Conservation (phyloP, 2,329 filamentous ascomycete species). For the Colletotrichum cereale region DNA sequence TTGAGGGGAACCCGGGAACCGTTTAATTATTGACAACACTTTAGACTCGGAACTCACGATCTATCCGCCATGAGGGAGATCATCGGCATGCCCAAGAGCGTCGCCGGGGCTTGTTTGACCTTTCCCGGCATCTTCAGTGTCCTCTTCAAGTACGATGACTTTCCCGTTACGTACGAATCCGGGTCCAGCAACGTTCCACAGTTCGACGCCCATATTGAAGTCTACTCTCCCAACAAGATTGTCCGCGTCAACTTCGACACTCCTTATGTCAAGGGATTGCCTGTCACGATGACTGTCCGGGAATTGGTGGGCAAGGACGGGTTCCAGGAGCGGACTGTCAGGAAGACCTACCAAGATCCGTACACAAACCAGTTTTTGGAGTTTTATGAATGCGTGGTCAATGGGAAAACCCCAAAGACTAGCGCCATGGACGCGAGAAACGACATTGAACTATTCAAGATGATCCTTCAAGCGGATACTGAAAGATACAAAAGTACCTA, state of each 20-base stretch:
- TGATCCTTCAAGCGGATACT: slow-evolving; percentile 43
- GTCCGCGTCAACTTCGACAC: slow-evolving; percentile 68
- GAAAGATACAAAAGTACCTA: slow-evolving; percentile 10
- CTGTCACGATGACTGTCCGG: slow-evolving; percentile 60
- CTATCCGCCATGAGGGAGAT: slow-evolving; percentile 64
- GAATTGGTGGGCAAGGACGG: slow-evolving; percentile 55
- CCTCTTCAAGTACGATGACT: slow-evolving; percentile 59
- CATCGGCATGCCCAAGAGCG: slow-evolving; percentile 57
- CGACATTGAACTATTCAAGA: slow-evolving; percentile 49
- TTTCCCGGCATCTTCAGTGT: slow-evolving; percentile 51
- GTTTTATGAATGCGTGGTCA: slow-evolving; percentile 47
- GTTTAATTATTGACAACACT: background rate
- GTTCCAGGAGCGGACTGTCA: slow-evolving; percentile 54
- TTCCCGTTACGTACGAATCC: slow-evolving; percentile 68
- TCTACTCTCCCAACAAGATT: slow-evolving; percentile 66
- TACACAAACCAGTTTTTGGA: slow-evolving; percentile 54
- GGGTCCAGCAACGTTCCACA: slow-evolving; percentile 65
- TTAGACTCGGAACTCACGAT: slow-evolving; percentile 63
- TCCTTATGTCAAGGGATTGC: slow-evolving; percentile 68
- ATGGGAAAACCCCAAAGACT: slow-evolving; percentile 46
- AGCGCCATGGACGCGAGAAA: slow-evolving; percentile 46
- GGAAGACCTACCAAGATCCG: slow-evolving; percentile 59
- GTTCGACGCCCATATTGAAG: slow-evolving; percentile 65
- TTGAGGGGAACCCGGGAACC: too few relatives aligned
- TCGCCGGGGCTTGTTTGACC: slow-evolving; percentile 50